Conservation (phyloP, 164 flowering plant species). For the Kalanchoe fedtschenkoi region DNA sequence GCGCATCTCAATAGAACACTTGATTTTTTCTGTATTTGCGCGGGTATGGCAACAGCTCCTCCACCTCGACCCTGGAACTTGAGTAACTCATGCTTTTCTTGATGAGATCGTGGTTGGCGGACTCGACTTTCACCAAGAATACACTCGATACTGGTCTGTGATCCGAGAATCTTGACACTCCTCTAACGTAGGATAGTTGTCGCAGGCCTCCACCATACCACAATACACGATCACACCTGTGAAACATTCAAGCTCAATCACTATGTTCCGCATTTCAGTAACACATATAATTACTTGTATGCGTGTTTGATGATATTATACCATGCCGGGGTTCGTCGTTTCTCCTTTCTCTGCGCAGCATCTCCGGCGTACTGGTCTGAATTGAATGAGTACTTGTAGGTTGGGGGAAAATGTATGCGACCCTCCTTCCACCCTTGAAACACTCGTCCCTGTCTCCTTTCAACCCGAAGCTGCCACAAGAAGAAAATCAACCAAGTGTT, state of each 20-base stretch:
- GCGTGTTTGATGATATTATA: conserved; percentile 12
- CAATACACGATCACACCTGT: conserved; percentile 86
- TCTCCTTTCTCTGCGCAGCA: conserved; percentile 51
- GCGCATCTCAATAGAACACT: not conserved
- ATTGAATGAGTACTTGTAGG: conserved; percentile 58
- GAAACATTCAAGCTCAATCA: not conserved
- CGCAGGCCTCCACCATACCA: conserved; percentile 80
- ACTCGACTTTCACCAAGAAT: conserved; percentile 68
- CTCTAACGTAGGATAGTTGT: conserved; percentile 80
- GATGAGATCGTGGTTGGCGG: conserved; percentile 34
- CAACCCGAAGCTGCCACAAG: conserved; percentile 42
- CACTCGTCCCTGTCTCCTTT: conserved; percentile 46
- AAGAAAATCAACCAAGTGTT: conserved; percentile 1
- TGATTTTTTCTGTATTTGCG: not conserved
- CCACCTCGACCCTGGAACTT: conserved; percentile 67
- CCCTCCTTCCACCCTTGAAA: conserved; percentile 69
- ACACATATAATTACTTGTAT: not conserved
- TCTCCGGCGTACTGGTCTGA: conserved; percentile 71
- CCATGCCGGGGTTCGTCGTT: conserved; percentile 95
- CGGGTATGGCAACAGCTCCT: conserved; percentile 63
- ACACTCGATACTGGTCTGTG: conserved; percentile 80
- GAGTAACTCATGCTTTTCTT: conserved; percentile 59
- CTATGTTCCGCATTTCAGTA: not conserved
- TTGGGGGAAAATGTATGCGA: conserved; percentile 59
- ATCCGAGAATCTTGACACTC: conserved; percentile 79